phyloP scores from a whole-genome alignment of 306 rosid genomes.

The Lathyrus sativus region DNA sequence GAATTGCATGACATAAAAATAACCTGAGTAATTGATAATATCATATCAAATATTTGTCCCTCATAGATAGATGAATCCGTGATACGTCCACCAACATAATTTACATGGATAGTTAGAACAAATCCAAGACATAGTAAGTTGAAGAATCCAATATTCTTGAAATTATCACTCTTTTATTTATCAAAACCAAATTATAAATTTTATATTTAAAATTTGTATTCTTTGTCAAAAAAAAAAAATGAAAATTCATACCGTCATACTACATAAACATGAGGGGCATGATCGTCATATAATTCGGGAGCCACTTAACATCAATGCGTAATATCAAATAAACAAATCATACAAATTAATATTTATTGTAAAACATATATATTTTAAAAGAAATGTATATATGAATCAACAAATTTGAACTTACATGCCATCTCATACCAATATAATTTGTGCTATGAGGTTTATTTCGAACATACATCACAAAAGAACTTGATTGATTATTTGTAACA shows the following conservation, averaged over 20 bases:
- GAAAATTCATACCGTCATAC: neutral
- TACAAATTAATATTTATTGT: neutral
- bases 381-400: too few species aligned
- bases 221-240: too few species aligned
- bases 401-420: neutral
- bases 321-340: neutral
- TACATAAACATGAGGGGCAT: neutral
- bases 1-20: neutral
- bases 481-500: neutral
- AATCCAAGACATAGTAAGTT: neutral
- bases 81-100: neutral
- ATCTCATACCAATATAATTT: neutral
- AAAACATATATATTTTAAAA: too few species aligned
- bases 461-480: neutral
- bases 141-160: slow-evolving; percentile 12
- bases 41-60: accelerated
- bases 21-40: neutral
- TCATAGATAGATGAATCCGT: neutral
- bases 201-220: neutral
- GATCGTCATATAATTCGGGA: neutral
- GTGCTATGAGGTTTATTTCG: neutral
- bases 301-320: neutral
- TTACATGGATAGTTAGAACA: neutral
- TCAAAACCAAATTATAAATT: neutral
- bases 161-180: slow-evolving; percentile 12